Base-by-base conservation (phyloP, 78 protist genomes). In the Monosiga brevicollis region DNA sequence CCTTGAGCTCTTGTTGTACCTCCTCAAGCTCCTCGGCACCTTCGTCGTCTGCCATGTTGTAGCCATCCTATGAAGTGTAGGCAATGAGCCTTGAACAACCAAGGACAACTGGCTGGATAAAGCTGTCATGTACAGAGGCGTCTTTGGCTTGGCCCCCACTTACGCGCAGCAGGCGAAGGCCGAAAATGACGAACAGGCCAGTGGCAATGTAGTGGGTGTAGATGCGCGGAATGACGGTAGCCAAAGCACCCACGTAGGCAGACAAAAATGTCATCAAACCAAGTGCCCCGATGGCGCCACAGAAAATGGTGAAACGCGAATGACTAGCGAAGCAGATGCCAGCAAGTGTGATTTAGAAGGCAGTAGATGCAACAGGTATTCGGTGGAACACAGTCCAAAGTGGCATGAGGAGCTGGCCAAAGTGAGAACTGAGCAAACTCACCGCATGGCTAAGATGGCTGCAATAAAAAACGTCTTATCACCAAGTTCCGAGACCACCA, bases 381-480 rank as follows among this genome's bases (percentile, higher is more conserved):
- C n/a, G n/a, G n/a, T n/a, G n/a, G n/a, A n/a, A n/a, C 3, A 20
- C 15, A 20, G 62, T 22, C 11, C 41, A 25, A 2, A 78, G 81
- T 29, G 81, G 81, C 39, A 20, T 3, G 62, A 78, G 34, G 11
- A 78, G 34, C 22, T 32, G 34, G 25, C 25, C 6, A 43, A 29
- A 43, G 40, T 10, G 3, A 42, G 73, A 6, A 15, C n/a, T n/a
- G n/a, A n/a, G n/a, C n/a, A n/a, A n/a, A 79, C 25, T 29, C 75
- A 83, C 49, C 82, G 49, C 93, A 90, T 90, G 70, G 93, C 90
- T 81, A 90, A 35, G 70, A 90, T 76, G 79, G 87, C 87, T 2
- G 96, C 96, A 70, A 93, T 91, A 84, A 93, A 91, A 86, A 93
- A 93, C 29, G 96, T 93, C 87, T 93, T 93, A 81, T 93, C 96